Percentiles rank a stretch among this genome's conserved stretches.
phyloP scores from a whole-genome alignment of 495 filamentous ascomycete species.

The Trichoderma virens region DNA sequence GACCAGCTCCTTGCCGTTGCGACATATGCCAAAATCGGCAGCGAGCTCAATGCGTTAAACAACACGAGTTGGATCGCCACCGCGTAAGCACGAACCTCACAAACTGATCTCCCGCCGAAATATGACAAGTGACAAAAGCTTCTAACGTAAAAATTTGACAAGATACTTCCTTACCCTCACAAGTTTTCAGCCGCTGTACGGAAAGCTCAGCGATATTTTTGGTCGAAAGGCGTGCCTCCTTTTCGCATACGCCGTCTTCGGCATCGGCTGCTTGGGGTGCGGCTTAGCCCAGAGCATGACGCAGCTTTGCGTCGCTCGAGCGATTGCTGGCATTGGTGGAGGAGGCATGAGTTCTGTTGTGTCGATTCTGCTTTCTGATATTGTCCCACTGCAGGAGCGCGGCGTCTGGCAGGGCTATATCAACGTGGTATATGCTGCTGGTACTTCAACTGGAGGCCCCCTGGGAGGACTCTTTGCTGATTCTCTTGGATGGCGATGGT shows the following conservation, averaged over 20 bases:
- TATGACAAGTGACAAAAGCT: background rate
- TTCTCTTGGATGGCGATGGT: conserved; percentile 78
- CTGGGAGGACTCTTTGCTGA: conserved; percentile 72
- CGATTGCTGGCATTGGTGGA: conserved; percentile 63
- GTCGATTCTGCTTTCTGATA: conserved; percentile 68
- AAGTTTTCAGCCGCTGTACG: conserved; percentile 73
- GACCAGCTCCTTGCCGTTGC: conserved; percentile 80
- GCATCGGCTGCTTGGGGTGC: conserved; percentile 63
- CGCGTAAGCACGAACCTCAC: conserved; percentile 31
- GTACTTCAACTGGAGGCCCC: conserved; percentile 63
- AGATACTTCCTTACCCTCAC: conserved; percentile 70
- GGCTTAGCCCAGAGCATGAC: conserved; percentile 63
- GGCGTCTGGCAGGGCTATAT: conserved; percentile 78
- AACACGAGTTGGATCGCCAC: conserved; percentile 83
- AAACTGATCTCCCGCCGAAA: background rate
- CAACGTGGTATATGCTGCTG: conserved; percentile 70
- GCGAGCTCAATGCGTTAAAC: conserved; percentile 68
- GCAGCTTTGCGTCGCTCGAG: conserved; percentile 60
- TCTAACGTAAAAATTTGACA: conserved; percentile 10
- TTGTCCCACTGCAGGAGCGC: conserved; percentile 66
- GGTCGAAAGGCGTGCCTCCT: conserved; percentile 69
- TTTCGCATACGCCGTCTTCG: conserved; percentile 67
- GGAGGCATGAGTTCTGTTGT: conserved; percentile 82
- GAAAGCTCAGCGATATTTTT: conserved; percentile 75
- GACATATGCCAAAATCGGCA: conserved; percentile 74